These are phyloP conservation scores for Catharanthus roseus DNA, from an alignment of 257 asterid genomes.

Conservation along the genomic window DNA sequence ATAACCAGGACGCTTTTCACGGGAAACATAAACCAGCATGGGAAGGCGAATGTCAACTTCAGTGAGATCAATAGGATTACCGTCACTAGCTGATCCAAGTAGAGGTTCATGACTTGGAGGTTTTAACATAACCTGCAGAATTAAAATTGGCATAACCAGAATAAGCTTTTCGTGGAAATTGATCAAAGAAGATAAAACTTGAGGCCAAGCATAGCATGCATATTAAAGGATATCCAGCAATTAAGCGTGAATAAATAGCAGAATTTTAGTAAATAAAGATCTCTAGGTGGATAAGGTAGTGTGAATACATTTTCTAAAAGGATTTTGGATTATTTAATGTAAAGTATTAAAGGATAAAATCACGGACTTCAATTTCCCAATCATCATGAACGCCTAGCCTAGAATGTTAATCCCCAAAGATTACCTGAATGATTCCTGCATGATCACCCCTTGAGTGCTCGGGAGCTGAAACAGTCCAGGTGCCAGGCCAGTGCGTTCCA, in stretches of 20 bases:
- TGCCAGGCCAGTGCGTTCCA: constrained; percentile 91
- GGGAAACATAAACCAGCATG: constrained; percentile 76
- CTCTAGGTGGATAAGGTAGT: not conserved
- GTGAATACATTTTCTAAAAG: not conserved
- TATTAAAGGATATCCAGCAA: not conserved
- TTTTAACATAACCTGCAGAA: constrained; percentile 78
- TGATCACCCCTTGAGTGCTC: constrained; percentile 89
- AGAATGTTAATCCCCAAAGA: not conserved
- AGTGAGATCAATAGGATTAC: constrained; percentile 47
- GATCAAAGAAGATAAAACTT: not conserved
- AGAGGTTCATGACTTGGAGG: constrained; percentile 82
- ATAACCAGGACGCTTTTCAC: constrained; percentile 83
- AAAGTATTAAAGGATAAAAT: not conserved
- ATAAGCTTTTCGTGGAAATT: constrained; percentile 4
- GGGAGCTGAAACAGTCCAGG: constrained; percentile 54
- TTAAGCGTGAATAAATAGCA: not conserved
- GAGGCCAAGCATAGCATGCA: not conserved
- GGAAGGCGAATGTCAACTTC: constrained; percentile 89
- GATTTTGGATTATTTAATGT: not conserved
- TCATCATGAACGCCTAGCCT: too few relatives aligned
- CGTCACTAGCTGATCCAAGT: constrained; percentile 40
- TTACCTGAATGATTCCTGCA: constrained; percentile 88
- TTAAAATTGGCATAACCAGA: constrained; percentile 7
- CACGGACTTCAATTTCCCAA: too few relatives aligned
- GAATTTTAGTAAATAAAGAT: not conserved